Evolutionary conservation across 495 filamentous ascomycete species (phyloP).

Genomic region (Aspergillus olivimuriae): DNA sequence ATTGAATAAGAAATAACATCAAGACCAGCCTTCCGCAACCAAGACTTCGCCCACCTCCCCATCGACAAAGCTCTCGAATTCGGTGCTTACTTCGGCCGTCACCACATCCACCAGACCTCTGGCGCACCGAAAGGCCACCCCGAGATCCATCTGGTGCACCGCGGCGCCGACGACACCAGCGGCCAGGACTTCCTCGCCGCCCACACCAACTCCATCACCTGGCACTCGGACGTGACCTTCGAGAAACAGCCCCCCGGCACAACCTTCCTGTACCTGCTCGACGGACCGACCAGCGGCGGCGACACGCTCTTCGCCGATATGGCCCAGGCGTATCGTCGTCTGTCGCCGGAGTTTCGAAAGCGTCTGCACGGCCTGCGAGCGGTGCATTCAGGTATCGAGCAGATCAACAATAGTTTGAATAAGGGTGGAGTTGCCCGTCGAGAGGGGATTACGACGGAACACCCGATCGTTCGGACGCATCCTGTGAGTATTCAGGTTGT

Average conservation of each 20-base stretch:
- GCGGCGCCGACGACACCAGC: constrained; percentile 45
- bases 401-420: constrained; percentile 42
- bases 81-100: constrained; percentile 55
- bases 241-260: constrained; percentile 61
- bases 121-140: constrained; percentile 54
- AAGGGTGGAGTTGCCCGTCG: constrained; percentile 47
- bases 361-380: constrained; percentile 53
- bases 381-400: constrained; percentile 52
- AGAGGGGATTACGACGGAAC: constrained; percentile 48
- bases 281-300: constrained; percentile 54
- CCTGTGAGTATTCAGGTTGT: constrained; percentile 44
- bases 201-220: constrained; percentile 51
- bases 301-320: constrained; percentile 59
- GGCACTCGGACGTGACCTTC: constrained; percentile 63
- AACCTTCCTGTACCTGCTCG: constrained; percentile 58
- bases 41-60: constrained; percentile 52
- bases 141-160: constrained; percentile 56
- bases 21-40: constrained; percentile 49
- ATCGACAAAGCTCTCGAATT: constrained; percentile 51
- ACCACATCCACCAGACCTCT: constrained; percentile 58
- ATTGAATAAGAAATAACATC: not conserved
- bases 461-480: constrained; percentile 58
- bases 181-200: constrained; percentile 44
- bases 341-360: constrained; percentile 52
- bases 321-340: constrained; percentile 48